A percentile compares a stretch with the other conserved stretches of the same genome.
These are phyloP conservation scores for Ogataea glucozyma DNA, from an alignment of 805 yeast genomes.

Conservation along the genomic window DNA sequence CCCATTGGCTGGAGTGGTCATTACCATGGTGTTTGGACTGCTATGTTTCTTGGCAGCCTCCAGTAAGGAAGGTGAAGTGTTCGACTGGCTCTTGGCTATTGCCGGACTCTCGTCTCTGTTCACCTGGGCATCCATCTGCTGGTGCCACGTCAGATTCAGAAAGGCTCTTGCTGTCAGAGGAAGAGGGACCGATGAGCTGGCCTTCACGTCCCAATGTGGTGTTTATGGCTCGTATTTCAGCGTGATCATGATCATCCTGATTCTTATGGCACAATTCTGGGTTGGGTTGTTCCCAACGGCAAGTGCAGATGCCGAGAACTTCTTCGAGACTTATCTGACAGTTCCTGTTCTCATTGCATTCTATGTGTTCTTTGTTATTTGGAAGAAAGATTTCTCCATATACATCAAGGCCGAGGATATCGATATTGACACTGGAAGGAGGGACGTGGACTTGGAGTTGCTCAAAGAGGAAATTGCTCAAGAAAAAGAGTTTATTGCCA, in stretches of 20 bases:
- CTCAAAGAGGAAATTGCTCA: slow-evolving; percentile 50
- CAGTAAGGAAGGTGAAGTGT: slow-evolving; percentile 49
- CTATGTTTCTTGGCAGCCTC: slow-evolving; percentile 59
- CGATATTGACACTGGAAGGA: slow-evolving; percentile 59
- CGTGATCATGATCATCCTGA: slow-evolving; percentile 49
- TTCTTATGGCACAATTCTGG: slow-evolving; percentile 74
- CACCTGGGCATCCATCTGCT: slow-evolving; percentile 68
- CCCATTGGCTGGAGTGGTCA: slow-evolving; percentile 60
- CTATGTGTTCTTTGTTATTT: slow-evolving; percentile 35
- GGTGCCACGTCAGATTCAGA: slow-evolving; percentile 65
- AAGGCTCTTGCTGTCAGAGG: slow-evolving; percentile 61
- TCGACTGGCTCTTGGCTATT: slow-evolving; percentile 65
- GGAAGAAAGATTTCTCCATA: slow-evolving; percentile 33
- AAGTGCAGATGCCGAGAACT: slow-evolving; percentile 47
- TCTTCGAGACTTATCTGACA: slow-evolving; percentile 64
- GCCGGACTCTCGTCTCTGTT: slow-evolving; percentile 66
- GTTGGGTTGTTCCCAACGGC: slow-evolving; percentile 69
- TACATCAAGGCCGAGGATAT: slow-evolving; percentile 36
- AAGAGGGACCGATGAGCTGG: slow-evolving; percentile 59
- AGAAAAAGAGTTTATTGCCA: slow-evolving; percentile 45
- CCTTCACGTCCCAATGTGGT: slow-evolving; percentile 65
- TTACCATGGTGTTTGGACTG: slow-evolving; percentile 50
- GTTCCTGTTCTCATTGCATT: slow-evolving; percentile 55
- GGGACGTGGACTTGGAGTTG: slow-evolving; percentile 52
- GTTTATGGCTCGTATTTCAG: slow-evolving; percentile 64